A percentile compares a stretch with the other conserved stretches of the same genome.
These are phyloP conservation scores for Corinectria fuckeliana DNA, from an alignment of 2,329 filamentous ascomycete species.

Conservation along the genomic window DNA sequence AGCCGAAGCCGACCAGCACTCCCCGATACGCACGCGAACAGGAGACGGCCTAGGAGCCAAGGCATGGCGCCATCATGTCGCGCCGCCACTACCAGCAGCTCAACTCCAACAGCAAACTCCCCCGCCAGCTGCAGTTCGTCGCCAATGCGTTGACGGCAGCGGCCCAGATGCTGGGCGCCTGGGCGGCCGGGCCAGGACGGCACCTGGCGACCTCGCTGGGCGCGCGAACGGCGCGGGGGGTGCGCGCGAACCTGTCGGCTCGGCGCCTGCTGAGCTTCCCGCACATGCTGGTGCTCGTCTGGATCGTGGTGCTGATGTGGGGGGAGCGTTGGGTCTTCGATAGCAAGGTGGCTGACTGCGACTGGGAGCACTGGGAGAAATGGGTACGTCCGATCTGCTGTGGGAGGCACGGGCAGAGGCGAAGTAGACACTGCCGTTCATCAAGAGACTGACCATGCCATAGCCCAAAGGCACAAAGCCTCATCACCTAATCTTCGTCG, in stretches of 20 bases:
- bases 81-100: slow-evolving; percentile 30
- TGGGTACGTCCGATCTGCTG: slow-evolving; percentile 71
- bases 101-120: slow-evolving; percentile 20
- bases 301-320: slow-evolving; percentile 81
- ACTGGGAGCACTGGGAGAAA: slow-evolving; percentile 88
- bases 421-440: neutral
- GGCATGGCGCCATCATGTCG: slow-evolving; percentile 44
- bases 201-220: slow-evolving; percentile 43
- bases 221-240: slow-evolving; percentile 36
- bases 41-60: slow-evolving; percentile 4
- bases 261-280: slow-evolving; percentile 66
- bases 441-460: slow-evolving; percentile 25
- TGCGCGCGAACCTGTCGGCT: slow-evolving; percentile 53
- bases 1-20: neutral
- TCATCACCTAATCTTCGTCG: slow-evolving; percentile 83
- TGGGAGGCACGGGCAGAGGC: neutral
- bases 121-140: slow-evolving; percentile 29
- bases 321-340: slow-evolving; percentile 83
- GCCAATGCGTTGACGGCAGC: slow-evolving; percentile 34
- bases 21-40: neutral
- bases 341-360: slow-evolving; percentile 72
- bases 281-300: slow-evolving; percentile 72
- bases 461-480: slow-evolving; percentile 80
- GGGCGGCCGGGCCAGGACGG: slow-evolving; percentile 50
- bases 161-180: slow-evolving; percentile 46